phyloP scores from a whole-genome alignment of 2,329 filamentous ascomycete species.

The Coleophoma eucalyptorum region DNA sequence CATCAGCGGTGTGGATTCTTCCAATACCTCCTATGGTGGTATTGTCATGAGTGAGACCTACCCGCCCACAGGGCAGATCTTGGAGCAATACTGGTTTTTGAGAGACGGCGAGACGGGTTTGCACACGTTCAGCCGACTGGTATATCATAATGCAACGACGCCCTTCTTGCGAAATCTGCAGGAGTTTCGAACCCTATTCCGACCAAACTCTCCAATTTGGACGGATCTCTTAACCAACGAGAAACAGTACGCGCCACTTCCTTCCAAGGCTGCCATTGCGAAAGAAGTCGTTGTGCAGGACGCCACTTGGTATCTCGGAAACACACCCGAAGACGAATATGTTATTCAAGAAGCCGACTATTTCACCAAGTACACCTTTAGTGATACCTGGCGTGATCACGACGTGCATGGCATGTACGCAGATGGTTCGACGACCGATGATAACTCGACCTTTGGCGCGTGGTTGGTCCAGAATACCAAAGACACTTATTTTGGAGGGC shows the following conservation, averaged over 20 bases:
- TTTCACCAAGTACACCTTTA: slow-evolving; percentile 65
- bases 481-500: slow-evolving; percentile 60
- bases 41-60: slow-evolving; percentile 58
- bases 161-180: slow-evolving; percentile 55
- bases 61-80: slow-evolving; percentile 49
- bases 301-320: slow-evolving; percentile 58
- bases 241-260: slow-evolving; percentile 48
- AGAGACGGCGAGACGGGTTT: slow-evolving; percentile 58
- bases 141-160: slow-evolving; percentile 53
- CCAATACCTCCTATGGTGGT: slow-evolving; percentile 49
- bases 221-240: slow-evolving; percentile 58
- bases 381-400: slow-evolving; percentile 53
- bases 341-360: slow-evolving; percentile 53
- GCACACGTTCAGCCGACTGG: slow-evolving; percentile 56
- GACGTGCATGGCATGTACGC: slow-evolving; percentile 52
- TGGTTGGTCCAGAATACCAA: slow-evolving; percentile 64
- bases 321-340: slow-evolving; percentile 50
- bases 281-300: slow-evolving; percentile 53
- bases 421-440: slow-evolving; percentile 44
- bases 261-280: slow-evolving; percentile 36
- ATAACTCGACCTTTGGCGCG: slow-evolving; percentile 51
- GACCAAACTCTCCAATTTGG: slow-evolving; percentile 56
- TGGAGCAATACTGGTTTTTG: slow-evolving; percentile 65
- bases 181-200: slow-evolving; percentile 58
- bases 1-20: slow-evolving; percentile 45